Conservation (phyloP, 148 eudicot genomes). For the Dianthus caryophyllus region DNA sequence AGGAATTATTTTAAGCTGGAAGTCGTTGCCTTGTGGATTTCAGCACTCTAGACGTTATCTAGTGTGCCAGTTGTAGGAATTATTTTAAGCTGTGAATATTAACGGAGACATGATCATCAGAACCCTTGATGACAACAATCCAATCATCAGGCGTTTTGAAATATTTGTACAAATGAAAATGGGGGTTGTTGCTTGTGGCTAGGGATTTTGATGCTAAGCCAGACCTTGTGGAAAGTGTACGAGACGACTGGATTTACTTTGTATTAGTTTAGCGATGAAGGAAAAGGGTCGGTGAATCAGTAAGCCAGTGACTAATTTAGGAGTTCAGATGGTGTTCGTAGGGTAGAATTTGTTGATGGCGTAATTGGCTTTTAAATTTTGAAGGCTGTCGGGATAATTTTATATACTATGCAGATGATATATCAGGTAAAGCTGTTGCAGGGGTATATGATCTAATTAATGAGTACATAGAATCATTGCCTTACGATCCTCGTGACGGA, state of each 20-base stretch:
- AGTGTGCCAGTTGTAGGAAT: too few relatives aligned
- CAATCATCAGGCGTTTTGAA: constrained; percentile 52
- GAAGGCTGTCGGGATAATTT: constrained; percentile 54
- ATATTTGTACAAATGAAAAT: constrained; percentile 46
- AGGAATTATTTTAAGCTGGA: constrained; percentile 64
- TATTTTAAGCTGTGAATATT: too few relatives aligned
- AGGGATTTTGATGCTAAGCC: constrained; percentile 38
- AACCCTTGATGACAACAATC: constrained; percentile 12
- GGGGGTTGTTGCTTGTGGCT: constrained; percentile 38
- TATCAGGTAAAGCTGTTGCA: constrained; percentile 52
- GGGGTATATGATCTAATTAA: constrained; percentile 52
- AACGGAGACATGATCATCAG: too few relatives aligned
- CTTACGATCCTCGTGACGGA: constrained; percentile 39
- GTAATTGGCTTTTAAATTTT: constrained; percentile 40
- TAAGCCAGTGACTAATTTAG: constrained; percentile 46
- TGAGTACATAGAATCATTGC: constrained; percentile 44
- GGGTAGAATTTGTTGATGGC: constrained; percentile 63
- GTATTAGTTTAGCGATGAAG: constrained; percentile 33
- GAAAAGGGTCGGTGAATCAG: constrained; percentile 34
- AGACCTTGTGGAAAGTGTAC: constrained; percentile 32
- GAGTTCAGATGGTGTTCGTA: constrained; percentile 40
- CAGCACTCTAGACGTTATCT: neutral
- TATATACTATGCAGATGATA: constrained; percentile 65
- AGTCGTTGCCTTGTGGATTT: constrained; percentile 41
- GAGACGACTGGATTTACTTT: constrained; percentile 51